phyloP scores from a whole-genome alignment of 2,329 filamentous ascomycete genomes.

The Ophiostoma sp. region DNA sequence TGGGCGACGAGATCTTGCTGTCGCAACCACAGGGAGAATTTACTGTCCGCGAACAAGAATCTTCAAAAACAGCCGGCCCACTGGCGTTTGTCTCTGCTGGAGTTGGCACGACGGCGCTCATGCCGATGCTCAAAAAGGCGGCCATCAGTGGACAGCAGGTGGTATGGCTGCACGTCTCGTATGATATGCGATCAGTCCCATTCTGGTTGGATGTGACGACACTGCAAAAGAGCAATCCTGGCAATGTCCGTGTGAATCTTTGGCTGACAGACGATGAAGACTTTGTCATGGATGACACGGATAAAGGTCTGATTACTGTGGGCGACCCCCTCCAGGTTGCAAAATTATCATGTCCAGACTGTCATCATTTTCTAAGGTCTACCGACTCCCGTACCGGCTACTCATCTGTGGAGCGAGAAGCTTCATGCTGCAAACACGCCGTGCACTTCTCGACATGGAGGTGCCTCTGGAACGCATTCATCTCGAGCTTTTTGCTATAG shows the following conservation, averaged over 20 bases:
- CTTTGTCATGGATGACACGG: background rate
- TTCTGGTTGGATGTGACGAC: conserved; percentile 37
- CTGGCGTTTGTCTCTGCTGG: conserved; percentile 63
- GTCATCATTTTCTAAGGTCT: conserved; percentile 50
- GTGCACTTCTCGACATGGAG: conserved; percentile 49
- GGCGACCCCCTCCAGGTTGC: conserved; percentile 48
- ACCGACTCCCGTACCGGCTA: conserved; percentile 55
- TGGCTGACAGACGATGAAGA: conserved; percentile 33
- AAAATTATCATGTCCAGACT: conserved; percentile 51
- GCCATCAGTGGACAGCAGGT: conserved; percentile 41
- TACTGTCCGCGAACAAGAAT: conserved; percentile 40
- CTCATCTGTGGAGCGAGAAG: conserved; percentile 63
- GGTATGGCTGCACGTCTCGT: conserved; percentile 59
- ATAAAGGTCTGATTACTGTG: background rate
- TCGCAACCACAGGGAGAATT: conserved; percentile 57
- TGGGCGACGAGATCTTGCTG: conserved; percentile 50
- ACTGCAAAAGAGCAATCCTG: background rate
- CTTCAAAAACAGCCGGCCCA: conserved; percentile 39
- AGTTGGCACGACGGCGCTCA: conserved; percentile 62
- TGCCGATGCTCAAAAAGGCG: conserved; percentile 58
- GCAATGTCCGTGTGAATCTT: conserved; percentile 52
- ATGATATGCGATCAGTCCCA: conserved; percentile 46
- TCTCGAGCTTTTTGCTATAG: conserved; percentile 56
- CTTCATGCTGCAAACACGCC: conserved; percentile 62
- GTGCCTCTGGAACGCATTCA: conserved; percentile 56